phyloP scores from a whole-genome alignment of 306 rosid genomes.

The Trifolium pratense region DNA sequence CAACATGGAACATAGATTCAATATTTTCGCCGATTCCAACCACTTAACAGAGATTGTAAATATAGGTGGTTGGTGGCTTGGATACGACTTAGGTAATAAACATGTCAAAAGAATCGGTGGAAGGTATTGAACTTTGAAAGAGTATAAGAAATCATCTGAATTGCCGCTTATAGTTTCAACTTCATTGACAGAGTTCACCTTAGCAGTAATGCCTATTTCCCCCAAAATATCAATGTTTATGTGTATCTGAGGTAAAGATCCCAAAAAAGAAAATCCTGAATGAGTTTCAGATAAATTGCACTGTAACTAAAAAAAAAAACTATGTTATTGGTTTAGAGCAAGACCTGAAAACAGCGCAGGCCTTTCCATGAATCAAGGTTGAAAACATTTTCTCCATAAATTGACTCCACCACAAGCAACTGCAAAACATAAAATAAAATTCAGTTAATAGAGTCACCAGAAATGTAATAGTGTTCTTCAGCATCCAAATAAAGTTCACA shows the following conservation, averaged over 20 bases:
- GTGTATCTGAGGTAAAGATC: constrained; percentile 54
- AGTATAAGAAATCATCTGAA: constrained; percentile 61
- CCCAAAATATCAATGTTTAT: constrained; percentile 58
- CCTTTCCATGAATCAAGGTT: constrained; percentile 60
- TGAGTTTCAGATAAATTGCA: constrained; percentile 26
- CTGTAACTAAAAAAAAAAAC: background rate
- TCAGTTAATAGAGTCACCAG: constrained; percentile 18
- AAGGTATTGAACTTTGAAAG: constrained; percentile 74
- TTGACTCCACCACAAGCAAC: constrained; percentile 87
- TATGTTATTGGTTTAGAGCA: constrained; percentile 37
- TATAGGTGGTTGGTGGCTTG: constrained; percentile 75
- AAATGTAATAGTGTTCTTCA: constrained; percentile 6
- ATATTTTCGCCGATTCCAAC: constrained; percentile 67
- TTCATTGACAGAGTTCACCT: constrained; percentile 54
- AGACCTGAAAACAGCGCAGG: constrained; percentile 76
- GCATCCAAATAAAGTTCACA: too few relatives aligned
- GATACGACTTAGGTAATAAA: constrained; percentile 81
- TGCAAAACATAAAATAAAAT: constrained; percentile 42
- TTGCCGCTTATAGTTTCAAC: constrained; percentile 32
- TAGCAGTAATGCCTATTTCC: constrained; percentile 64
- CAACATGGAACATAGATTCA: constrained; percentile 66
- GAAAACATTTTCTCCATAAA: constrained; percentile 71
- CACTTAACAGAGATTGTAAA: constrained; percentile 74
- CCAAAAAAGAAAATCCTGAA: background rate
- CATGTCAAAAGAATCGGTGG: constrained; percentile 87